These are phyloP conservation scores for Rhynchospora breviuscula DNA, from an alignment of 176 grass and related monocot species.

Conservation along the genomic window DNA sequence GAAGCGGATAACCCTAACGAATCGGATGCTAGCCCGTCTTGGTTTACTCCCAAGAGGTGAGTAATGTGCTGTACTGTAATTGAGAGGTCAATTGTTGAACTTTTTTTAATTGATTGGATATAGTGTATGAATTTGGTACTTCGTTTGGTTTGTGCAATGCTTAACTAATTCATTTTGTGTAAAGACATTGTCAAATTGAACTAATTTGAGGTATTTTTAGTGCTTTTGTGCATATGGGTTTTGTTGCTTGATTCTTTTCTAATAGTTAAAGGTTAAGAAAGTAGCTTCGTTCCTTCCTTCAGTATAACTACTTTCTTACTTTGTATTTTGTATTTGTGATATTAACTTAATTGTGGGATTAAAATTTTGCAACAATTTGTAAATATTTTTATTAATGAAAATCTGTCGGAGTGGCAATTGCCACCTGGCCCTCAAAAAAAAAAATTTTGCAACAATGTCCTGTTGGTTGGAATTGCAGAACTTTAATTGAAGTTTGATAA, in stretches of 20 bases:
- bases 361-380: not conserved
- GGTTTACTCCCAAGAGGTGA: conserved; percentile 50
- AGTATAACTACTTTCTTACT: not conserved
- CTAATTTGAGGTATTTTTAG: not conserved
- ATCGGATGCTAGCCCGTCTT: conserved; percentile 30
- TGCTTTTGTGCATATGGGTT: not conserved
- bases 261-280: not conserved
- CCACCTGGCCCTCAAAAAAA: too few relatives aligned
- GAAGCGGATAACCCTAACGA: conserved; percentile 20
- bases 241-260: not conserved
- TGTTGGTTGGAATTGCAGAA: not conserved
- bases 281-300: not conserved
- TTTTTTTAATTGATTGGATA: not conserved
- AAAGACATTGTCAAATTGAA: not conserved
- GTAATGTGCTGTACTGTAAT: too few relatives aligned
- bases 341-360: not conserved
- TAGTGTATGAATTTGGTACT: not conserved
- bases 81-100: not conserved
- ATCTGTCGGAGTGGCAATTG: too few relatives aligned
- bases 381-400: too few relatives aligned
- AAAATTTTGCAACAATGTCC: not conserved
- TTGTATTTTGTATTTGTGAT: not conserved
- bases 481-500: not conserved
- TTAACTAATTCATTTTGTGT: not conserved
- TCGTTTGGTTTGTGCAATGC: not conserved